A percentile compares a stretch with the other conserved stretches of the same genome.
Conservation (phyloP, 805 yeast species). For the Martiniozyma abietophila region DNA sequence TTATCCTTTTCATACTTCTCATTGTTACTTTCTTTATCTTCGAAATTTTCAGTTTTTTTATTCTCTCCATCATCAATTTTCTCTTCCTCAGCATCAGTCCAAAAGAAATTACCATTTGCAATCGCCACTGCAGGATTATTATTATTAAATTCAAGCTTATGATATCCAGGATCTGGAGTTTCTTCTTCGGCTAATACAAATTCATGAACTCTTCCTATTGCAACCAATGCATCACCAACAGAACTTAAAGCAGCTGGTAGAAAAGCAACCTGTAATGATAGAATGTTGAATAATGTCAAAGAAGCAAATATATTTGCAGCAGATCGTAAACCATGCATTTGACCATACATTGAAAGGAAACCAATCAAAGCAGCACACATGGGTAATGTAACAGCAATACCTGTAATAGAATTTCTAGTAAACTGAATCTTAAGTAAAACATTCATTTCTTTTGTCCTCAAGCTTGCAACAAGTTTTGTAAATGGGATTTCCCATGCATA, state of each 20-base stretch:
- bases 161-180: conserved; percentile 21
- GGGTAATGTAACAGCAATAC: conserved; percentile 61
- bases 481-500: conserved; percentile 92
- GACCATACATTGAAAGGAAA: conserved; percentile 33
- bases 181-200: conserved; percentile 35
- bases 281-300: conserved; percentile 53
- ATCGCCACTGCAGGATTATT: conserved; percentile 36
- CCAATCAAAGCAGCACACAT: conserved; percentile 61
- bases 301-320: conserved; percentile 67
- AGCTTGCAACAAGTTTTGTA: conserved; percentile 40
- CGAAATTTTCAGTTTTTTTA: too few species aligned
- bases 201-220: conserved; percentile 47
- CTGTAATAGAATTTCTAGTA: conserved; percentile 50
- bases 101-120: conserved; percentile 48
- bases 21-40: not conserved
- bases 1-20: not conserved
- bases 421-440: conserved; percentile 56
- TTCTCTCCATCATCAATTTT: not conserved
- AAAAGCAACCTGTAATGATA: conserved; percentile 55
- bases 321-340: conserved; percentile 28
- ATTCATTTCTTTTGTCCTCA: conserved; percentile 54
- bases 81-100: conserved; percentile 30
- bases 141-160: conserved; percentile 11
- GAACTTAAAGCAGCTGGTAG: conserved; percentile 64
- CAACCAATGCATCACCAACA: conserved; percentile 62